Conservation (phyloP, 768 basidiomycete genomes). For the Galerina marginata region DNA sequence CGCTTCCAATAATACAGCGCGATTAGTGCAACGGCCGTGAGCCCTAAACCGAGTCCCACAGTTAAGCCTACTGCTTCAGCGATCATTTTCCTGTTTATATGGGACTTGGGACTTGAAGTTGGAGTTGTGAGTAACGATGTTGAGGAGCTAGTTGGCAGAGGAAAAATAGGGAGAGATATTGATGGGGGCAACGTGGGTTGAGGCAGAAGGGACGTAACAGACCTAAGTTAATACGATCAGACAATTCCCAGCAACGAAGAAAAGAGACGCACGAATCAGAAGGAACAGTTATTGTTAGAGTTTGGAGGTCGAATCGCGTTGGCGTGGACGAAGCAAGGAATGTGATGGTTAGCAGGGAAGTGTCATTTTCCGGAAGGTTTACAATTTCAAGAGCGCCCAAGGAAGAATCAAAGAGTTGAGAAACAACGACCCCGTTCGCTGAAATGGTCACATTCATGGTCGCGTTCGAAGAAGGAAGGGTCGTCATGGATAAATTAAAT, state of each 20-base stretch:
- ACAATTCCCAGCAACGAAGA: background rate
- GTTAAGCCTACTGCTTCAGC: slow-evolving; percentile 41
- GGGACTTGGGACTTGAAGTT: slow-evolving; percentile 13
- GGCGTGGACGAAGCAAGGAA: slow-evolving; percentile 23
- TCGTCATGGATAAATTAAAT: slow-evolving; percentile 48
- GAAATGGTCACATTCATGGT: slow-evolving; percentile 57
- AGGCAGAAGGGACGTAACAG: slow-evolving; percentile 23
- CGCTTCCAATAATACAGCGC: slow-evolving; percentile 33
- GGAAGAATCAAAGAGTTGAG: slow-evolving; percentile 45
- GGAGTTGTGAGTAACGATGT: slow-evolving; percentile 15
- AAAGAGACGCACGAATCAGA: slow-evolving; percentile 19
- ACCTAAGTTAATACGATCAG: slow-evolving; percentile 2
- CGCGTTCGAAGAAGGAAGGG: slow-evolving; percentile 52
- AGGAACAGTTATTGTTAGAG: slow-evolving; percentile 17
- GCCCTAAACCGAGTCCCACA: slow-evolving; percentile 38
- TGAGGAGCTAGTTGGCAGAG: slow-evolving; percentile 18
- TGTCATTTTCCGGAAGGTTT: slow-evolving; percentile 42
- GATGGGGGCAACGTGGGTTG: slow-evolving; percentile 38
- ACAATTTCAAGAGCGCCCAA: slow-evolving; percentile 43
- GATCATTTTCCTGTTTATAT: slow-evolving; percentile 25
- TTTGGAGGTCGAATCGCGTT: slow-evolving; percentile 24
- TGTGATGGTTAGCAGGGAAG: slow-evolving; percentile 46
- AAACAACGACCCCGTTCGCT: slow-evolving; percentile 38
- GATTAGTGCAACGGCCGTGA: slow-evolving; percentile 30
- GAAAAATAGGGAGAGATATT: slow-evolving; percentile 38